Percentiles rank a stretch among this genome's conserved stretches.
Evolutionary conservation across 306 rosid species (phyloP).

Genomic region (Gynostemma pentaphyllum): DNA sequence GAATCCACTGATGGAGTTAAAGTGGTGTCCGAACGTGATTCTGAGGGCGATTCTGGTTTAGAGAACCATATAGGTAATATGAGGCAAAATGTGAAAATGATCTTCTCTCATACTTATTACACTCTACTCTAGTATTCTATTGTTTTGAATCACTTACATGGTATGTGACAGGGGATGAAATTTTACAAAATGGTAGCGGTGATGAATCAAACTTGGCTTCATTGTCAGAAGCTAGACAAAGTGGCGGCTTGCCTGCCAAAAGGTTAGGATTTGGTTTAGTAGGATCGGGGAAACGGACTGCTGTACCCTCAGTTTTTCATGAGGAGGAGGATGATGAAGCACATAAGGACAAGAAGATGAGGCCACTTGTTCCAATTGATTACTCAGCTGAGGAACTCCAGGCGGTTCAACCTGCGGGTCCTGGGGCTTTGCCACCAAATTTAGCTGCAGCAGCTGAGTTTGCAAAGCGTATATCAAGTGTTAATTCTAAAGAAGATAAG

Average conservation of each 20-base stretch:
- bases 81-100: not conserved
- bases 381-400: slow-evolving; percentile 93
- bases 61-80: slow-evolving; percentile 46
- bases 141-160: slow-evolving; percentile 6
- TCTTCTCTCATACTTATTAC: not conserved
- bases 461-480: slow-evolving; percentile 76
- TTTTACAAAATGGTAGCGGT: slow-evolving; percentile 33
- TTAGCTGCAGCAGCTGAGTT: slow-evolving; percentile 99
- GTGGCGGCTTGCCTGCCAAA: slow-evolving; percentile 59
- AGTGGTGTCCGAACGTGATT: slow-evolving; percentile 29
- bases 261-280: slow-evolving; percentile 92
- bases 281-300: slow-evolving; percentile 90
- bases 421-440: slow-evolving; percentile 69
- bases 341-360: slow-evolving; percentile 86
- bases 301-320: slow-evolving; percentile 83
- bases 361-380: slow-evolving; percentile 98
- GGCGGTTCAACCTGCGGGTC: slow-evolving; percentile 57
- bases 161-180: slow-evolving; percentile 39
- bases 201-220: slow-evolving; percentile 47
- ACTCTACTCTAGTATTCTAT: not conserved
- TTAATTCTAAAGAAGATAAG: slow-evolving; percentile 70
- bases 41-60: slow-evolving; percentile 27
- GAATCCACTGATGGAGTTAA: slow-evolving; percentile 35
- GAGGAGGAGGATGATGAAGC: slow-evolving; percentile 96
- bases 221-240: slow-evolving; percentile 44